Evolutionary conservation across 495 filamentous ascomycete species (phyloP).

Genomic region (Coniosporium apollinis): DNA sequence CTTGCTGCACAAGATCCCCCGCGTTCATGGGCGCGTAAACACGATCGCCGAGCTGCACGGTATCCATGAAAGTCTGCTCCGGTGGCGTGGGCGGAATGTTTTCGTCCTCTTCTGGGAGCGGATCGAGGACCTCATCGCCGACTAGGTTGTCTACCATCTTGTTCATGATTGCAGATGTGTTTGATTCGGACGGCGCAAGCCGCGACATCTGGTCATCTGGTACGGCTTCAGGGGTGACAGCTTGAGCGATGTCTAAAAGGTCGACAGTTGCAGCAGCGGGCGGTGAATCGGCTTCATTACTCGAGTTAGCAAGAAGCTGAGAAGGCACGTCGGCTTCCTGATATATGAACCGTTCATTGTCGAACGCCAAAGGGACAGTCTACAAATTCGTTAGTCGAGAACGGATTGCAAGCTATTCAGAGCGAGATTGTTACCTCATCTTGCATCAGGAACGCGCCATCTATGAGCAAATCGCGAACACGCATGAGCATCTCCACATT

Average conservation of each 20-base stretch:
- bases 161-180: too few species aligned
- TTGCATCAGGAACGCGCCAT: conserved; percentile 41
- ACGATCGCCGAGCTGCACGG: conserved; percentile 6
- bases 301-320: too few species aligned
- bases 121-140: conserved; percentile 28
- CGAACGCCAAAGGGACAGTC: too few species aligned
- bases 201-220: not conserved
- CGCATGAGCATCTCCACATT: conserved; percentile 58
- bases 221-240: not conserved
- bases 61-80: conserved; percentile 18
- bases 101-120: conserved; percentile 16
- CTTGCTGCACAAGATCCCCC: too few species aligned
- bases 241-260: not conserved
- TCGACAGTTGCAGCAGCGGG: conserved; percentile 11
- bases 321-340: too few species aligned
- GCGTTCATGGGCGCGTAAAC: conserved; percentile 5
- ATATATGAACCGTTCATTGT: too few species aligned
- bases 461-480: conserved; percentile 48
- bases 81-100: conserved; percentile 21
- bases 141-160: conserved; percentile 51
- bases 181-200: too few species aligned
- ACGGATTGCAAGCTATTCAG: too few species aligned
- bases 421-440: conserved; percentile 39
- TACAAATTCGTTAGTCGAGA: too few species aligned
- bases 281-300: conserved; percentile 28